Evolutionary conservation across 805 yeast genomes (phyloP).

Genomic region (Zygoascus biomembranicola): DNA sequence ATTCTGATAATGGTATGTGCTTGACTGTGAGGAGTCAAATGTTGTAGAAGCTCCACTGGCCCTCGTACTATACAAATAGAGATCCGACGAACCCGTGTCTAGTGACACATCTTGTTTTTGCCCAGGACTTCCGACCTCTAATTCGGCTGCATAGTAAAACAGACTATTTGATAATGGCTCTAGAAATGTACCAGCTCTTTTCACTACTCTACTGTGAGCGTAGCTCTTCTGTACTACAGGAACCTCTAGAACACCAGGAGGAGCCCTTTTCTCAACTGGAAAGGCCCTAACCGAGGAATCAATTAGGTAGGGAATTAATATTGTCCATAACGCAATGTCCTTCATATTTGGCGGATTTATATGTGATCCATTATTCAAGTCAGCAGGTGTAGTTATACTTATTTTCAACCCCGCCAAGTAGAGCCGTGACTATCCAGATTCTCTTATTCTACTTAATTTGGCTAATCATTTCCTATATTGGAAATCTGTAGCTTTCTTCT

Average conservation of each 20-base stretch:
- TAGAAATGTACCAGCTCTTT: background rate
- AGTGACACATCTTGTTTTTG: conserved; percentile 34
- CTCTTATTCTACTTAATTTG: too few relatives aligned
- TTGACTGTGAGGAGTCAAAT: conserved; percentile 72
- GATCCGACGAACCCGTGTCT: conserved; percentile 44
- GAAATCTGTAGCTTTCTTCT: too few relatives aligned
- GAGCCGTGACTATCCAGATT: too few relatives aligned
- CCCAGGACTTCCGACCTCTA: conserved; percentile 35
- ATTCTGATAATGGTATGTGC: conserved; percentile 78
- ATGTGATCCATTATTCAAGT: too few relatives aligned
- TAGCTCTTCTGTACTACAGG: background rate
- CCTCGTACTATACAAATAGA: conserved; percentile 35
- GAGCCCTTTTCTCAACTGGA: background rate
- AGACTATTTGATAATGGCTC: conserved; percentile 7
- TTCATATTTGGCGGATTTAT: too few relatives aligned
- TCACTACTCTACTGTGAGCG: background rate
- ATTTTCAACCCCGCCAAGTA: too few relatives aligned
- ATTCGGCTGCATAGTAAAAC: conserved; percentile 10
- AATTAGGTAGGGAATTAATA: too few relatives aligned
- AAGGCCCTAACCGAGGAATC: background rate
- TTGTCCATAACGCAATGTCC: too few relatives aligned
- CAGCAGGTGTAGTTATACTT: too few relatives aligned
- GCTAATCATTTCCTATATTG: too few relatives aligned
- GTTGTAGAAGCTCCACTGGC: conserved; percentile 36
- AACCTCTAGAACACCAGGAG: background rate